Percentiles rank a stretch among this genome's conserved stretches.
These are phyloP conservation scores for Rosa chinensis DNA, from an alignment of 306 rosid genomes.

Conservation along the genomic window DNA sequence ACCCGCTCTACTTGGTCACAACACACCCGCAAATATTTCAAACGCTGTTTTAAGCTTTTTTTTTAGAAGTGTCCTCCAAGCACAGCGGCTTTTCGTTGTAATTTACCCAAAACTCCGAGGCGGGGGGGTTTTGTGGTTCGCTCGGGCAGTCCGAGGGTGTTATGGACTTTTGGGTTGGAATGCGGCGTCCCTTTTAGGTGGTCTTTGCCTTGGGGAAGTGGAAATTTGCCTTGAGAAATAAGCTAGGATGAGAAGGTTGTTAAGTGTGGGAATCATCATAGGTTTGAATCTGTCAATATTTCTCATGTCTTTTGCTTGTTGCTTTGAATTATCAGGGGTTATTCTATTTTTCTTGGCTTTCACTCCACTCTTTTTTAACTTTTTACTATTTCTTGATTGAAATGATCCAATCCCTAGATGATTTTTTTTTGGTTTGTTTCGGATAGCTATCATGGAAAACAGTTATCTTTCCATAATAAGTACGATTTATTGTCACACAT, in stretches of 20 bases:
- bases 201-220: slow-evolving; percentile 7
- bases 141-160: neutral
- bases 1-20: slow-evolving; percentile 42
- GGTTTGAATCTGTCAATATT: neutral
- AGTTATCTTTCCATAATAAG: too few relatives aligned
- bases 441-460: too few relatives aligned
- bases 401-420: neutral
- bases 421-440: neutral
- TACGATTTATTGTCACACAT: too few relatives aligned
- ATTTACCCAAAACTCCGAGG: neutral
- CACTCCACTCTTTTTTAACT: neutral
- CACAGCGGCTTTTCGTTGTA: neutral
- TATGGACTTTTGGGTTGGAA: neutral
- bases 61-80: neutral
- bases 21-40: slow-evolving; percentile 37
- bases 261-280: neutral
- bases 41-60: slow-evolving; percentile 11
- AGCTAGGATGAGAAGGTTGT: neutral
- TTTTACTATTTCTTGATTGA: neutral
- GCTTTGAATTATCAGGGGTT: neutral
- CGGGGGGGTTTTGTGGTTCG: neutral
- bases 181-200: neutral
- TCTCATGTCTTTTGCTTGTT: neutral
- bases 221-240: slow-evolving; percentile 24
- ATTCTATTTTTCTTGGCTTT: neutral